These are phyloP conservation scores for Cyclocybe aegerita DNA, from an alignment of 768 basidiomycete genomes.

Conservation along the genomic window DNA sequence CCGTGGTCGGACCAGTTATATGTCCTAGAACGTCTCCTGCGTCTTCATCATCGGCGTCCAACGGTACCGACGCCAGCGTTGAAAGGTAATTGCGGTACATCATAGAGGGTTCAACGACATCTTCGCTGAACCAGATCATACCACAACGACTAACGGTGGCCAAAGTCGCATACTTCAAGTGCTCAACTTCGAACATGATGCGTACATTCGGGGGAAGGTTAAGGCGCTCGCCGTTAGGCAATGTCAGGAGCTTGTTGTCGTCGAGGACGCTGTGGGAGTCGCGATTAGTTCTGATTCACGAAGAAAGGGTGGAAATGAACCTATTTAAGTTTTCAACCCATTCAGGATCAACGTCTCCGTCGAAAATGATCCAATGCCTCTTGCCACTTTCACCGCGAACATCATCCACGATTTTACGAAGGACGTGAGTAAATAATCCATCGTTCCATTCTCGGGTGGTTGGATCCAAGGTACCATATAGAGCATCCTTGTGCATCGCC, in stretches of 20 bases:
- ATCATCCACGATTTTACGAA: conserved; percentile 97
- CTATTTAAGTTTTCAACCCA: conserved; percentile 99
- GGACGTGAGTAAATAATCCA: conserved; percentile 95
- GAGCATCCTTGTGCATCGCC: conserved; percentile 97
- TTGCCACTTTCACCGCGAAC: conserved; percentile 96
- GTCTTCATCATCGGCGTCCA: conserved; percentile 92
- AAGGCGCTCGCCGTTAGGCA: conserved; percentile 97
- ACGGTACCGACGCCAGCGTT: conserved; percentile 66
- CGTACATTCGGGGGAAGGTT: conserved; percentile 96
- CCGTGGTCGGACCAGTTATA: conserved; percentile 48
- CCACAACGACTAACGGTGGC: conserved; percentile 99
- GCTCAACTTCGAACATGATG: conserved; percentile 99
- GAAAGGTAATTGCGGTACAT: conserved; percentile 87
- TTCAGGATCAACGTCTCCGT: conserved; percentile 99
- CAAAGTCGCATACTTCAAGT: conserved; percentile 93
- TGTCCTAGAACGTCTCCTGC: conserved; percentile 59
- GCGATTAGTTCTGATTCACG: conserved; percentile 9
- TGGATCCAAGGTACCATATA: conserved; percentile 95
- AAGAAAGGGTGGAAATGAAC: conserved; percentile 39
- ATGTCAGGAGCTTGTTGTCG: conserved; percentile 95
- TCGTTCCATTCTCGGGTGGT: conserved; percentile 99
- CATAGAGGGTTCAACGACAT: conserved; percentile 90
- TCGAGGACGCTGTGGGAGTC: conserved; percentile 77
- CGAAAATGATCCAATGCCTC: conserved; percentile 99
- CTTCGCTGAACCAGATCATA: conserved; percentile 99